Evolutionary conservation across 2,329 filamentous ascomycete genomes (phyloP).

Genomic region (Diplocarpon rosae): DNA sequence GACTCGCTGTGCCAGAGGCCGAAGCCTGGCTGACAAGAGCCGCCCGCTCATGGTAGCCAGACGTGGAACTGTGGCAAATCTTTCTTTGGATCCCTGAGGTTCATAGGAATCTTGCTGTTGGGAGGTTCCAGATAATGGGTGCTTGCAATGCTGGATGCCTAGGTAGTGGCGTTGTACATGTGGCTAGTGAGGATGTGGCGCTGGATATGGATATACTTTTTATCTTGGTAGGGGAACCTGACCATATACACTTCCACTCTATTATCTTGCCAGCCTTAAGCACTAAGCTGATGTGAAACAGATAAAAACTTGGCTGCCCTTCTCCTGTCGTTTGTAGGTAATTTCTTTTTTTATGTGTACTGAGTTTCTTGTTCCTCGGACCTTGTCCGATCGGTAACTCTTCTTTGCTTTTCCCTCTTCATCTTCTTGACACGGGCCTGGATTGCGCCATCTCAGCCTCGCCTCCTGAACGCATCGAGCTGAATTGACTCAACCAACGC

Average conservation of each 20-base stretch:
- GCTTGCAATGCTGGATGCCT: no score
- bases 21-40: conserved; percentile 63
- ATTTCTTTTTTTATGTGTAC: not conserved
- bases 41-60: conserved; percentile 31
- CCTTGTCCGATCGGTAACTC: not conserved
- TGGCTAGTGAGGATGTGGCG: conserved; percentile 12
- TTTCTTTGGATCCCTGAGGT: conserved; percentile 6
- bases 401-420: not conserved
- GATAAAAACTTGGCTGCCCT: not conserved
- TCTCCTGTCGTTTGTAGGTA: not conserved
- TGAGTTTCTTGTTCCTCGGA: not conserved
- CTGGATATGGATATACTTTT: not conserved
- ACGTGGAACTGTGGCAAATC: conserved; percentile 9
- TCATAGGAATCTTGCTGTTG: conserved; percentile 15
- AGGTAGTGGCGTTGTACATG: conserved; percentile 11
- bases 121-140: not conserved
- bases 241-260: not conserved
- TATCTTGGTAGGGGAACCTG: no score
- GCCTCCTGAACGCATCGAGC: not conserved
- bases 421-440: not conserved
- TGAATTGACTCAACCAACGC: no score
- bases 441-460: conserved; percentile 6
- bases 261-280: conserved; percentile 5
- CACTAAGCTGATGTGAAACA: not conserved
- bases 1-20: conserved; percentile 53